Conservation (phyloP, 169 alveolate genomes). For the Plasmodium sp. region DNA sequence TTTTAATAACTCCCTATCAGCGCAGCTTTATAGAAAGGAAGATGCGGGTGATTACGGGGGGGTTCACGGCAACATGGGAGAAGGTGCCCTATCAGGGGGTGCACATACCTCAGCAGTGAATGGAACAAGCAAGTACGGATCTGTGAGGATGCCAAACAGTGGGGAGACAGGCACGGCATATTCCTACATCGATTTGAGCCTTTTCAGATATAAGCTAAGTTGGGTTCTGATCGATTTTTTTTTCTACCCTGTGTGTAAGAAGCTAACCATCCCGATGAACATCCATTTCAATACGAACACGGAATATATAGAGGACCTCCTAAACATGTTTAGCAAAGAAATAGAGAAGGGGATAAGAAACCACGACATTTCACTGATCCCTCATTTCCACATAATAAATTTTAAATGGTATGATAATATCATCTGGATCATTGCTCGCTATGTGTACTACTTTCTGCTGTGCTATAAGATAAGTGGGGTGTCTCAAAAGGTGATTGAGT, state of each 20-base stretch:
- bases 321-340: slow-evolving; percentile 17
- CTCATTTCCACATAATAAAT: slow-evolving; percentile 73
- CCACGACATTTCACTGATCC: slow-evolving; percentile 70
- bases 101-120: not conserved
- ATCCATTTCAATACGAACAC: slow-evolving; percentile 54
- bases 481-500: slow-evolving; percentile 45
- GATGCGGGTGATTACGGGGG: not conserved
- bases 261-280: slow-evolving; percentile 61
- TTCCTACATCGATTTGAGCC: slow-evolving; percentile 38
- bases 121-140: not conserved
- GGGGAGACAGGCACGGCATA: not conserved
- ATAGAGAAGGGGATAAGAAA: slow-evolving; percentile 40
- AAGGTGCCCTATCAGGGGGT: not conserved
- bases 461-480: slow-evolving; percentile 56
- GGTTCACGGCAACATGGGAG: not conserved
- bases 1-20: not conserved
- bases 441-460: slow-evolving; percentile 50
- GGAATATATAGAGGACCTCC: slow-evolving; percentile 52
- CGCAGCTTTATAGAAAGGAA: slow-evolving; percentile 12
- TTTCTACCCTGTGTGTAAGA: slow-evolving; percentile 57
- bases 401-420: slow-evolving; percentile 74
- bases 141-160: not conserved
- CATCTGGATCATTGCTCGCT: slow-evolving; percentile 61
- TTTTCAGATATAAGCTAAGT: slow-evolving; percentile 72
- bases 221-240: slow-evolving; percentile 71